phyloP scores from a whole-genome alignment of 2,329 filamentous ascomycete genomes.

The Alternaria postmessia region DNA sequence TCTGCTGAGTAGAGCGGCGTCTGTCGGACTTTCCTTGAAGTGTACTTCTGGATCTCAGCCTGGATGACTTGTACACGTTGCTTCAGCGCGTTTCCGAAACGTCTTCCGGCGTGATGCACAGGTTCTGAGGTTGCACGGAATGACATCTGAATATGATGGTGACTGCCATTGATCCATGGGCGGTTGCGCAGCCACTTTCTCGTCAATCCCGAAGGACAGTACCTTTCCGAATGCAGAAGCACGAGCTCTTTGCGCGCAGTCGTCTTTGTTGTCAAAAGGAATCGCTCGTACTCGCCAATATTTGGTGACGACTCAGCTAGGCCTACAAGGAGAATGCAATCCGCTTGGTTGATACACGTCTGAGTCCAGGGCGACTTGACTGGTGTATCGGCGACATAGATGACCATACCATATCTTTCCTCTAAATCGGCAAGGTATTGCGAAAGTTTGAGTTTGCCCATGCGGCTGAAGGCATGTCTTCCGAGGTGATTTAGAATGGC shows the following conservation, averaged over 20 bases:
- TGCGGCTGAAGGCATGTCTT: constrained; percentile 93
- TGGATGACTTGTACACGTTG: constrained; percentile 93
- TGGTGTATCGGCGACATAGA: constrained; percentile 96
- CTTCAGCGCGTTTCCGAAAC: constrained; percentile 85
- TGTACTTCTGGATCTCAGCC: constrained; percentile 98
- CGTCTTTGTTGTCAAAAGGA: constrained; percentile 95
- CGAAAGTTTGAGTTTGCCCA: constrained; percentile 94
- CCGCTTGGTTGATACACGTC: constrained; percentile 95
- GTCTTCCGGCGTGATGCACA: constrained; percentile 75
- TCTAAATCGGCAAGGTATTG: constrained; percentile 97
- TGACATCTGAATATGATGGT: constrained; percentile 97
- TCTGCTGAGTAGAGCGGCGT: constrained; percentile 89
- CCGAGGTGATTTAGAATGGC: constrained; percentile 94
- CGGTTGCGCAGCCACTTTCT: constrained; percentile 87
- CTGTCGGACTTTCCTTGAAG: constrained; percentile 88
- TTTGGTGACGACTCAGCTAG: constrained; percentile 87
- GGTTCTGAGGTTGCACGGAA: constrained; percentile 80
- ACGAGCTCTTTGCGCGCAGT: constrained; percentile 94
- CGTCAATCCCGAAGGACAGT: constrained; percentile 83
- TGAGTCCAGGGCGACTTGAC: constrained; percentile 99
- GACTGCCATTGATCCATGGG: constrained; percentile 97
- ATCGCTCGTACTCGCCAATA: constrained; percentile 96
- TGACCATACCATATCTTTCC: constrained; percentile 93
- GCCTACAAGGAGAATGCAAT: constrained; percentile 92
- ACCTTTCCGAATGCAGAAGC: constrained; percentile 86